Base-by-base conservation (phyloP, 2,329 filamentous ascomycete species). In the Penicillium sclerotigenum region DNA sequence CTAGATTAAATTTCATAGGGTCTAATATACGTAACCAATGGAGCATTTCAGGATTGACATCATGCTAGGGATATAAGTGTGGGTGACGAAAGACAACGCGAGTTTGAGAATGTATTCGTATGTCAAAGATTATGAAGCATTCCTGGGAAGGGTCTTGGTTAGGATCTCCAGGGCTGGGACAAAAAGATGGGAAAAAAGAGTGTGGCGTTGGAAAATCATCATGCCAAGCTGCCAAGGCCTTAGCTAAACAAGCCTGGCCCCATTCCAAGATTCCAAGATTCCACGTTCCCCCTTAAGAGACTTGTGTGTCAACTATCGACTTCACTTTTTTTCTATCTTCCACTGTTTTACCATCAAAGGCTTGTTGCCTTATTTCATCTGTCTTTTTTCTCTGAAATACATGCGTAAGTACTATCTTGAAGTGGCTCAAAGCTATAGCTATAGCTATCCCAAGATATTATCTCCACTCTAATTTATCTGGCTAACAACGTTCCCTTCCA, bases 351-450 rank as follows among this genome's bases (percentile, higher is more conserved):
- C 41, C 52, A 50, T 56, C 49, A 33, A 61, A 62, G 60, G 59
- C 59, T 57, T 13, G 38, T 38, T 40, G 60, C 58, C 60, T 65
- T 55, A 34, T 53, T 53, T 59, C 61, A 60, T 51, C 54, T 38
- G 28, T 65, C 57, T 57, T 68, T 59, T 20, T 9, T 29, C 34
- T 59, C 41, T 67, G 64, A 68, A 68, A 72, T 72, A 69, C 65
- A 72, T 72, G 70, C 70, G 70, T 72, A 57, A 65, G 70, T 71
- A 18, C 14, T 38, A n/a, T 36, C 8, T 16, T 26, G 37, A 3
- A 3, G 14, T 3, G 31, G 18, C 16, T 49, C 13, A 22, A n/a
- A 49, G 49, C 29, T 43, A 33, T 20, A 26, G 29, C 38, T 26
- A 29, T 29, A 22, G 47, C 37, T 50, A 13, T 20, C 18, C 47